Evolutionary conservation across 2,329 filamentous ascomycete species (phyloP).

Genomic region (Verticillium nonalfalfae): DNA sequence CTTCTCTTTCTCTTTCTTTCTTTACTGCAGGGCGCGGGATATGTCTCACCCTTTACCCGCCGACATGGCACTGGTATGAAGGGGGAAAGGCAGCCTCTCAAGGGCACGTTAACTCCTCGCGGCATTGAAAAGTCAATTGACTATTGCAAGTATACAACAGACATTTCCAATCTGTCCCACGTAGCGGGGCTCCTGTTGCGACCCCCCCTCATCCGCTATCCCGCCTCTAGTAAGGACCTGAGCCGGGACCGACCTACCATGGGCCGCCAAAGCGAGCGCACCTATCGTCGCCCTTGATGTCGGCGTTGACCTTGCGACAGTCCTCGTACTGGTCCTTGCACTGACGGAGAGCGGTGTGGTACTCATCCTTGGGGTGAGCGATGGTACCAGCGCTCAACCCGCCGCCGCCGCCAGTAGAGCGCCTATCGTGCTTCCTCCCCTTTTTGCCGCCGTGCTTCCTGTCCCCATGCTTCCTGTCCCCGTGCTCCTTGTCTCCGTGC

Average conservation of each 20-base stretch:
- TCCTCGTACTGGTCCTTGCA: conserved; percentile 44
- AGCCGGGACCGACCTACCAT: background rate
- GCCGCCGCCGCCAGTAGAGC: background rate
- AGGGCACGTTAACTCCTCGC: background rate
- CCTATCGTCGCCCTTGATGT: background rate
- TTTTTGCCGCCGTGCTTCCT: background rate
- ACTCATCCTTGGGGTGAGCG: background rate
- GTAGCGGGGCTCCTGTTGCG: background rate
- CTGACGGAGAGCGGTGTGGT: conserved; percentile 20
- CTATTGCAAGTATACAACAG: background rate
- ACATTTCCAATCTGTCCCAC: background rate
- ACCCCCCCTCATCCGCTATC: background rate
- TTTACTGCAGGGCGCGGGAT: background rate
- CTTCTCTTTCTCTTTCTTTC: conserved; percentile 4
- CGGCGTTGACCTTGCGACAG: conserved; percentile 35
- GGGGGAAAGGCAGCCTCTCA: background rate
- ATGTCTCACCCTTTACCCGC: background rate
- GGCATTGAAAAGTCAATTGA: background rate
- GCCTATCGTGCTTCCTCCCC: background rate
- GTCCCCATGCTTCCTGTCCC: background rate
- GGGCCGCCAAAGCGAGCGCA: background rate
- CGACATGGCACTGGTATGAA: background rate
- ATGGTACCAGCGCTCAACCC: background rate
- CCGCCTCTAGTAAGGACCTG: background rate
- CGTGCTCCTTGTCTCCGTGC: background rate